Evolutionary conservation across 1,284 basidiomycete species (phyloP), one percentile per base, ranked within the genome.

Genomic region (Sanghuangporus weigelae): DNA sequence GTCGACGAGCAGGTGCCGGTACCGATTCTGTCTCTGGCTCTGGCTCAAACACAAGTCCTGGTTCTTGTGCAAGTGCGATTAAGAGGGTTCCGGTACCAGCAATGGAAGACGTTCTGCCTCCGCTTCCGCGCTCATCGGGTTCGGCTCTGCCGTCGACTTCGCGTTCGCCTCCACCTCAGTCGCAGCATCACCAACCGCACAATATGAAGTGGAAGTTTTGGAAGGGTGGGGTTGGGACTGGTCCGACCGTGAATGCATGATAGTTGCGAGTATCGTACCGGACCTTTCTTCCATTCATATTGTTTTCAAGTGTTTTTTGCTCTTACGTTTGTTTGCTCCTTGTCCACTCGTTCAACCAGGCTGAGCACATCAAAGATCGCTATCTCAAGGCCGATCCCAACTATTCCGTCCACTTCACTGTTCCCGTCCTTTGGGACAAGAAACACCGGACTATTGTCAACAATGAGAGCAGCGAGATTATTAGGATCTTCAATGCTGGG

Each of bases 371-470:
- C 70, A 88, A 86, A 67, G 95, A 98, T 63, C 78, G 98, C 50
- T 99, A 98, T 77, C 77, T 90, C 67, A 86, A 83, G 64, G 92
- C 86, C 0, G 79, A 94, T 66, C 87, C 89, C 1, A 72, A 86
- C 58, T 95, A 92, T 68, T 67, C 70, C 10, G 89, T 88, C 60
- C 82, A 89, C 58, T 95, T 92, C 79, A 93, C 94, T 3, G 93
- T 96, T 2, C 96, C 96, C n/a, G 78, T 96, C 56, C 79, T 98
- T 1, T 99, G 95, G 93, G 97, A 98, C 79, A 96, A 89, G 79
- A 92, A 97, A 76, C 79, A 75, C 46, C 77, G 89, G 63, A 94
- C 92, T 42, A 92, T 99, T 68, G 97, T 99, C 62, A 97, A 93
- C 79, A 99, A 97, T 75, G 95, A 98, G 74, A 92, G 89, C 67